Evolutionary conservation across 2,329 filamentous ascomycete genomes (phyloP), one percentile per base, ranked within the genome.

Genomic region (Sarocladiaceae sp.): DNA sequence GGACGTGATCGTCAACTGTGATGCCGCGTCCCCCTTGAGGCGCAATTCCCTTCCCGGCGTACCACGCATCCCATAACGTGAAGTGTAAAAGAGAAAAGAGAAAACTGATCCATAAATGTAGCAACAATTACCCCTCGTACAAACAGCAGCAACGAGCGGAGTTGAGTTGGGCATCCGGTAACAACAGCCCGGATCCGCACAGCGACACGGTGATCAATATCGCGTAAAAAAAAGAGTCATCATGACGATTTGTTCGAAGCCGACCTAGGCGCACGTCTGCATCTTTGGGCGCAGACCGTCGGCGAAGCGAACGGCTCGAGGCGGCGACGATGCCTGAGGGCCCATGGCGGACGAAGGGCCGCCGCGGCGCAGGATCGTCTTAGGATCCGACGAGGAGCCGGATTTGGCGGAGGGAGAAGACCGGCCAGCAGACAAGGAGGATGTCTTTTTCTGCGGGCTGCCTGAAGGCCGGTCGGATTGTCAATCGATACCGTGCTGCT

Each of bases 401-500:
- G 64, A 54, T 52, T 61, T 59, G 44, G 65, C 57, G 59, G 69
- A 66, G 63, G 63, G 61, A 64, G 65, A 69, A 69, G 74, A 81
- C 77, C 76, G 76, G 76, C 74, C 76, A 74, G 73, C 73, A 73
- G 74, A 75, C 66, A 47, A 33, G 45, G n/a, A n/a, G n/a, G 27
- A 51, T 55, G 59, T 62, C 59, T 70, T 62, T 57, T 62, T 62
- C 54, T 56, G 61, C 63, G 62, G 64, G 62, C 59, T 65, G 60
- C 76, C 76, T 64, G 67, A 72, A 78, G 78, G 70, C 79, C 79
- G 80, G 80, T 83, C 80, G 75, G 74, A 78, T 79, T 80, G 80
- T 91, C 88, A 98, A 83, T 96, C 91, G 78, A 97, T 96, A 65
- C 90, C 91, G 70, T 98, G 89, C 69, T 97, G 88, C 64, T 85